Conservation (phyloP, 177 flowering plant genomes). For the Vitis hybrid region DNA sequence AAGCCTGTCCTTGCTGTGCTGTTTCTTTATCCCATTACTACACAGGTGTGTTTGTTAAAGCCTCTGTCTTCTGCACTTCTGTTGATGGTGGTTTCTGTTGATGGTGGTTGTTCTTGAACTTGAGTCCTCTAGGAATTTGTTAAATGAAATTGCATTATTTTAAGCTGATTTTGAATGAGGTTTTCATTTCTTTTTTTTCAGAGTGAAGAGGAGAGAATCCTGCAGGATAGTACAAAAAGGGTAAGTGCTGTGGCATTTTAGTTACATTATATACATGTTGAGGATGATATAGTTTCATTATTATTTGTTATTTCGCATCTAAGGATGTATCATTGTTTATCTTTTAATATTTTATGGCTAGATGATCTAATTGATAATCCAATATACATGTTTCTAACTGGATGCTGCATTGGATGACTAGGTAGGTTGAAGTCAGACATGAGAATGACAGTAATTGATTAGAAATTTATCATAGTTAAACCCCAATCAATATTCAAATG, state of each 20-base stretch:
- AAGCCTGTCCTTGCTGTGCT: conserved; percentile 91
- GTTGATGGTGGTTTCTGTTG: too few species aligned
- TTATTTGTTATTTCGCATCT: background rate
- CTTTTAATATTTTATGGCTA: background rate
- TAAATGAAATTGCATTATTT: background rate
- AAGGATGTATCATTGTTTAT: background rate
- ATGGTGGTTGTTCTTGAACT: background rate
- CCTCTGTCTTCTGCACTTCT: conserved; percentile 1
- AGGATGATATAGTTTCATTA: background rate
- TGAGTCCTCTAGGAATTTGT: background rate
- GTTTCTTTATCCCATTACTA: conserved; percentile 76
- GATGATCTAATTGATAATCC: too few species aligned
- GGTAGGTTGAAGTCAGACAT: too few species aligned
- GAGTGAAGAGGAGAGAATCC: conserved; percentile 70
- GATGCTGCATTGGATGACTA: too few species aligned
- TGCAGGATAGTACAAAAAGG: conserved; percentile 44
- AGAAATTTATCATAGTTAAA: too few species aligned
- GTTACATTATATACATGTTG: too few species aligned
- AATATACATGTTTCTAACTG: too few species aligned
- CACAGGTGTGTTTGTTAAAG: conserved; percentile 39
- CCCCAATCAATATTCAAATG: too few species aligned
- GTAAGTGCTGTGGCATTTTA: conserved; percentile 22
- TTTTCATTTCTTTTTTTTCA: conserved; percentile 30
- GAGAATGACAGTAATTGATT: too few species aligned
- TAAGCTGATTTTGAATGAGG: conserved; percentile 9